Evolutionary conservation across 2,329 filamentous ascomycete genomes (phyloP).

Genomic region (Arthrinium puccinioides): DNA sequence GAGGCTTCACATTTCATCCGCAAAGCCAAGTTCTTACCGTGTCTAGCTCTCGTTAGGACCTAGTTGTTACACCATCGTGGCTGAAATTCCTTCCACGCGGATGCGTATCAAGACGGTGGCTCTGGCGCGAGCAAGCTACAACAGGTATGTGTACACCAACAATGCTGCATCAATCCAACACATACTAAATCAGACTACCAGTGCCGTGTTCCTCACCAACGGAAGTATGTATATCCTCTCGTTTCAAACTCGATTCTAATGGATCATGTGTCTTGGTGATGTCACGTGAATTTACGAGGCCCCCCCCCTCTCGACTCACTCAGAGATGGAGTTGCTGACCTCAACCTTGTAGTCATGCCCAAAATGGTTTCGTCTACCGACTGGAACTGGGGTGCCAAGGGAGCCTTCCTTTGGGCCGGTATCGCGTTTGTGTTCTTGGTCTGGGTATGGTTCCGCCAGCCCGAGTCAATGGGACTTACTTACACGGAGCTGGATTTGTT

Average conservation of each 20-base stretch:
- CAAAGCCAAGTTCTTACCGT: not conserved
- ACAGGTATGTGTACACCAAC: constrained; percentile 2
- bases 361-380: constrained; percentile 4
- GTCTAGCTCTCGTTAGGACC: constrained; percentile 3
- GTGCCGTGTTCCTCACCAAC: too few relatives aligned
- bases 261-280: too few relatives aligned
- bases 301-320: too few relatives aligned
- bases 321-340: too few relatives aligned
- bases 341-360: too few relatives aligned
- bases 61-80: constrained; percentile 5
- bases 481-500: constrained; percentile 7
- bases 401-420: constrained; percentile 6
- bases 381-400: constrained; percentile 6
- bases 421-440: constrained; percentile 3
- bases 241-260: too few relatives aligned
- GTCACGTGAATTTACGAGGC: too few relatives aligned
- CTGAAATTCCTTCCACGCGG: constrained; percentile 5
- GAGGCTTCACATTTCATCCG: not conserved
- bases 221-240: too few relatives aligned
- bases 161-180: too few relatives aligned
- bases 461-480: constrained; percentile 3
- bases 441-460: constrained; percentile 6
- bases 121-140: constrained; percentile 5
- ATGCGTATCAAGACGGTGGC: constrained; percentile 5
- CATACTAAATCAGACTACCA: too few relatives aligned